Base-by-base conservation (phyloP, 352 stramenopile genomes). In the Phytophthora niederhauseri region DNA sequence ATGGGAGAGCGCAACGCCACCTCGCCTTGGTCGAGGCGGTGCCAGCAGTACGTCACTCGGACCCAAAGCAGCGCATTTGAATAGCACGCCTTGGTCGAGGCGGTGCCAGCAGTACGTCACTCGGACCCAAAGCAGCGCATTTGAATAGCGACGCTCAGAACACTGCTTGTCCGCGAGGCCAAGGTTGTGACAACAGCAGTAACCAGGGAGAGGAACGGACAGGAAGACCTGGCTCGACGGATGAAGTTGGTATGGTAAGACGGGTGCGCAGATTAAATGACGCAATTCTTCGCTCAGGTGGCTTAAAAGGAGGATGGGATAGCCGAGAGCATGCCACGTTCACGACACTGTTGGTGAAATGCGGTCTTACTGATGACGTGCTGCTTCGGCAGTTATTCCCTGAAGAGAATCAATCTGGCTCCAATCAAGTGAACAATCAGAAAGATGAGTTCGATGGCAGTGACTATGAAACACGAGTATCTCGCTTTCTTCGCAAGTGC, bases 291-390 rank as follows among this genome's bases (percentile, higher is more conserved):
- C 66, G 80, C 14, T 85, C 80, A 20, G 84, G 84, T 17, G 82
- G 84, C 6, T 50, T 81, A 14, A 79, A 81, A 53, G 82, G 80
- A 15, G 83, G 80, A 0, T 93, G 83, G 85, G 85, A 93, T 43
- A 71, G 73, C 24, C 71, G 72, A 6, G 85, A 93, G 17, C 83
- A 91, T 49, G 69, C 65, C 0, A 26, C 76, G 12, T 93, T 93
- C 61, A 62, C 67, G 1, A 69, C 64, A 0, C 59, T 83, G 5
- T 48, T 93, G 64, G 41, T 77, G 4, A 88, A 82, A 38, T 81
- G 61, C 15, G 77, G 78, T 7, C 79, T 93, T 12, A 71, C 70
- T 2, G 81, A 91, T 31, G 69, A 78, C 7, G 30, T 78, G 31
- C 54, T 90, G 30, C 61, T 90, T 34, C 70, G 56, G 5, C 66